Evolutionary conservation across 208 protist species (phyloP).

Genomic region (Leishmania martiniquensis): DNA sequence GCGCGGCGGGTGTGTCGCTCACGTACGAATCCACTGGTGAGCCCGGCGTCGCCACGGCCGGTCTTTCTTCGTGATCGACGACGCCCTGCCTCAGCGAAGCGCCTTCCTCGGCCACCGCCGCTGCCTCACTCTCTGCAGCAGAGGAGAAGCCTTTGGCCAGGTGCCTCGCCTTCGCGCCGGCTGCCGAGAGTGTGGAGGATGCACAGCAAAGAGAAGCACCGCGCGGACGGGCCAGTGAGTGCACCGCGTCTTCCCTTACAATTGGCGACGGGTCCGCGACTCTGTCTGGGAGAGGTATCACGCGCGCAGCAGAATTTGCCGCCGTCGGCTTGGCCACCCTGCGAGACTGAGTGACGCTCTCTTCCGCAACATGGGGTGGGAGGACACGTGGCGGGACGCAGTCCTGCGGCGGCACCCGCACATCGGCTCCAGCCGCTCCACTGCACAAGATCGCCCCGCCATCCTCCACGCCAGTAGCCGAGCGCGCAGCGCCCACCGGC

Average conservation of each 20-base stretch:
- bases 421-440: neutral
- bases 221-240: neutral
- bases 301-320: neutral
- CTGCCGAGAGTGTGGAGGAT: neutral
- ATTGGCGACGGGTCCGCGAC: neutral
- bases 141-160: neutral
- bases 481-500: neutral
- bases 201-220: neutral
- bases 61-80: neutral
- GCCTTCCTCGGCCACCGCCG: neutral
- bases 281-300: neutral
- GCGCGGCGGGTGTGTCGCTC: conserved; percentile 19
- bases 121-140: neutral
- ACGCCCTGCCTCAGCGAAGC: neutral
- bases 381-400: conserved; percentile 4
- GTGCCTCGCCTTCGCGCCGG: neutral
- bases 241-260: neutral
- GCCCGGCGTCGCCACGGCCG: neutral
- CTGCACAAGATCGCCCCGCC: neutral
- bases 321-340: neutral
- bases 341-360: neutral
- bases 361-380: neutral
- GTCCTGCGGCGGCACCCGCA: conserved; percentile 2
- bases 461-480: neutral
- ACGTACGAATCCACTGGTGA: conserved; percentile 31